These are phyloP conservation scores for Cercospora sp. DNA, from an alignment of 2,329 filamentous ascomycete species.

Conservation along the genomic window DNA sequence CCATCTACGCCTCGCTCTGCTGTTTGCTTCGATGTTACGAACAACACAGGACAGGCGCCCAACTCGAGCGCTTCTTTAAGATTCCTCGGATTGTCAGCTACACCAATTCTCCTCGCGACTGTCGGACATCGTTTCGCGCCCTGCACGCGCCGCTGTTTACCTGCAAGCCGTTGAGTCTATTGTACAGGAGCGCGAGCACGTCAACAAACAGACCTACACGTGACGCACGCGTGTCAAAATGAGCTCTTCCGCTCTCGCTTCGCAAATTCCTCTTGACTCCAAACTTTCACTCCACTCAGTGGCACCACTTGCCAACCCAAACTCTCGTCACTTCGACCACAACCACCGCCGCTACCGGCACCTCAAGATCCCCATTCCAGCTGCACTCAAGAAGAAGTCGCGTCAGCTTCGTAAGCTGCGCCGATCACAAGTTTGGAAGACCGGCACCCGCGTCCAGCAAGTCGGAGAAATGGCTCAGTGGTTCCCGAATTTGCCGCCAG, in stretches of 20 bases:
- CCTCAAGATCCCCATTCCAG: constrained; percentile 9
- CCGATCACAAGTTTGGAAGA: constrained; percentile 12
- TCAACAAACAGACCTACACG: constrained; percentile 2
- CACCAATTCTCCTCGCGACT: neutral
- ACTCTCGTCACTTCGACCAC: neutral
- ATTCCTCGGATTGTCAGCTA: neutral
- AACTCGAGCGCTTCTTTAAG: no score
- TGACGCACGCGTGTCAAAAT: constrained; percentile 10
- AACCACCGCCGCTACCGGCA: constrained; percentile 1
- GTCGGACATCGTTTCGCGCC: neutral
- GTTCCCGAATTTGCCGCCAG: constrained; percentile 21
- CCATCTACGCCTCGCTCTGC: neutral
- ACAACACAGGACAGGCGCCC: neutral
- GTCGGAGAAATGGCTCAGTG: constrained; percentile 22
- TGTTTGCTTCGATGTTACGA: neutral
- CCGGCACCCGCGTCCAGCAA: constrained; percentile 20
- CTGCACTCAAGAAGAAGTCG: constrained; percentile 17
- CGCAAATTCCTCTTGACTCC: constrained; percentile 14
- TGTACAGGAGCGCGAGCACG: neutral
- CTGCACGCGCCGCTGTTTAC: neutral
- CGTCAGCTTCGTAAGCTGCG: constrained; percentile 21
- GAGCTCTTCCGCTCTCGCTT: neutral
- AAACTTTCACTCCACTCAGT: constrained; percentile 16
- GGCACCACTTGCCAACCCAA: constrained; percentile 14
- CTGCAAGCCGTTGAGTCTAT: neutral